These are phyloP conservation scores for Rubia tinctorum DNA, from an alignment of 305 asterid species.

Conservation along the genomic window DNA sequence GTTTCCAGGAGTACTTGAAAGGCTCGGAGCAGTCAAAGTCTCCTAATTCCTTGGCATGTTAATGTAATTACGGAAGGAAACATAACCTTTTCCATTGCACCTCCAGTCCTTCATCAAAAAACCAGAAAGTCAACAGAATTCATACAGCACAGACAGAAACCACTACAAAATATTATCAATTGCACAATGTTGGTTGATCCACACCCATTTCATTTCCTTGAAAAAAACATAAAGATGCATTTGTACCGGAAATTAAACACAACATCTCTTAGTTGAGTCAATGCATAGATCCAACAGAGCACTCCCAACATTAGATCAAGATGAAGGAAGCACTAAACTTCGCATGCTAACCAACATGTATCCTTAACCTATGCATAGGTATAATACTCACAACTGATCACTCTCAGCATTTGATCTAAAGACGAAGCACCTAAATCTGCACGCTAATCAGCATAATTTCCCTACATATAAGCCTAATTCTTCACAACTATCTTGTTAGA, in stretches of 20 bases:
- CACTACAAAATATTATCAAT: background rate
- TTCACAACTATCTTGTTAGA: too few species aligned
- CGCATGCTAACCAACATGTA: constrained; percentile 2
- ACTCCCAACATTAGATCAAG: background rate
- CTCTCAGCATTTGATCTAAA: background rate
- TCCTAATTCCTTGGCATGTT: constrained; percentile 86
- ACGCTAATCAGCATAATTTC: background rate
- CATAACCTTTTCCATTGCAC: constrained; percentile 90
- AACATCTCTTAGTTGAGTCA: background rate
- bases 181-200: background rate
- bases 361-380: background rate
- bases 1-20: constrained; percentile 82
- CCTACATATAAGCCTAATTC: background rate
- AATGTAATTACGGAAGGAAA: constrained; percentile 78
- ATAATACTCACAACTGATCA: background rate
- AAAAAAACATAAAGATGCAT: background rate
- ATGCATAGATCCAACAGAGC: background rate
- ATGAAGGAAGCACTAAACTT: background rate
- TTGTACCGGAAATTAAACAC: background rate
- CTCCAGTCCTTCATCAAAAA: constrained; percentile 72
- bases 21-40: constrained; percentile 45
- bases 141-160: constrained; percentile 3
- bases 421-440: background rate
- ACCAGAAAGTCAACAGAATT: constrained; percentile 18
- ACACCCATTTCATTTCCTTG: background rate